Base-by-base conservation (phyloP, 208 protist genomes). In the Leishmania guyanensis region DNA sequence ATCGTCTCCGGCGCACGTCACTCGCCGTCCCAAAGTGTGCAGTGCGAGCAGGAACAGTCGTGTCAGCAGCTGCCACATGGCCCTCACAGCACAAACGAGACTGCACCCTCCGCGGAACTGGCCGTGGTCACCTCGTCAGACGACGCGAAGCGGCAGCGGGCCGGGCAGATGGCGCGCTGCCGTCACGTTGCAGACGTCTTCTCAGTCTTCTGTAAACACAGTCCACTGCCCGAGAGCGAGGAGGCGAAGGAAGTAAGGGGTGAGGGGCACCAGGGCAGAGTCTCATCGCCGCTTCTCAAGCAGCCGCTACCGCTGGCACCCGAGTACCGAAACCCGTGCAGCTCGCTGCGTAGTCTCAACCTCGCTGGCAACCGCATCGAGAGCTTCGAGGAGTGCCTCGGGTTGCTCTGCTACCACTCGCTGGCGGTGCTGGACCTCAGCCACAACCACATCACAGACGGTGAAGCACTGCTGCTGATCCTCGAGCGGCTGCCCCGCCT, bases 381-480 rank as follows among this genome's bases (percentile, higher is more conserved):
- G 9, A 77, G 20, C 22, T 89, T 89, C 26, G 84, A 90, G 16
- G 92, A 92, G 78, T 76, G 95, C 29, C 50, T 90, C 20, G 85
- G 85, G 26, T 82, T 99, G 26, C 83, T 96, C 43, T 94, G 85
- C 72, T 92, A 88, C 84, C 88, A 92, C 75, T 80, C 89, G n/a
- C 79, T 98, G 17, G 81, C 88, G 14, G 83, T 93, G 29, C 86
- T 99, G 8, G 97, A 99, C 84, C 86, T 99, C n/a, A 96, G 94
- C 58, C 78, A 95, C 73, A 99, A 99, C 84, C 75, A 92, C 70
- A 91, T 99, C 46, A 60, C 89, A 0, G 95, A 98, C 76, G 92
- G 91, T 0, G 88, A 93, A 69, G 91, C 81, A 70, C 85, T 98
- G 66, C 80, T 99, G 20, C 78, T 95, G 16, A 79, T 99, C 14